These are phyloP conservation scores for Hyaloperonospora brassicae DNA, from an alignment of 352 stramenopile species.

Conservation along the genomic window DNA sequence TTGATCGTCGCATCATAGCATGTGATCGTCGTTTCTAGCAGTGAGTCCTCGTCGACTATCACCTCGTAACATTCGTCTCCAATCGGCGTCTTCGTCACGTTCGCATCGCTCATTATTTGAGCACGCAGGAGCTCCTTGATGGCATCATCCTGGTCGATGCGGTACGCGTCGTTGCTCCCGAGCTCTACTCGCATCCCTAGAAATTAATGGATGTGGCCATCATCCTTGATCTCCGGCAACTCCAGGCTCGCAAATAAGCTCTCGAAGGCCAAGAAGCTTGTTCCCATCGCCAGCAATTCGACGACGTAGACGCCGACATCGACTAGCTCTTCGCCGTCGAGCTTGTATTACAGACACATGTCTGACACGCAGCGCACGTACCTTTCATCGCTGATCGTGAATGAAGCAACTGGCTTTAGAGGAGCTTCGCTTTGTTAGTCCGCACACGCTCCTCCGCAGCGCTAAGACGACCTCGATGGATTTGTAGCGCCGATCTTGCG, in stretches of 20 bases:
- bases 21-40: neutral
- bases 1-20: neutral
- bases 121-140: neutral
- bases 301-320: conserved; percentile 24
- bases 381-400: conserved; percentile 6
- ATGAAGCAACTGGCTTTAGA: conserved; percentile 22
- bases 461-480: conserved; percentile 8
- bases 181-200: conserved; percentile 15
- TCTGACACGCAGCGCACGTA: conserved; percentile 20
- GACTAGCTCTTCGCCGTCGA: neutral
- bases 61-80: neutral
- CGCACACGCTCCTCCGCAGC: conserved; percentile 24
- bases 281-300: conserved; percentile 20
- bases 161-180: neutral
- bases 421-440: conserved; percentile 18
- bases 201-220: conserved; percentile 18
- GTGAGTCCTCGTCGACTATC: neutral
- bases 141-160: neutral
- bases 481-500: too few relatives aligned
- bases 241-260: conserved; percentile 5
- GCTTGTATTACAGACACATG: too few relatives aligned
- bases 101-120: neutral
- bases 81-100: neutral
- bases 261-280: neutral
- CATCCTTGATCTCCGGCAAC: conserved; percentile 18